phyloP scores from a whole-genome alignment of 177 flowering plant species.

The Vitis hybrid region DNA sequence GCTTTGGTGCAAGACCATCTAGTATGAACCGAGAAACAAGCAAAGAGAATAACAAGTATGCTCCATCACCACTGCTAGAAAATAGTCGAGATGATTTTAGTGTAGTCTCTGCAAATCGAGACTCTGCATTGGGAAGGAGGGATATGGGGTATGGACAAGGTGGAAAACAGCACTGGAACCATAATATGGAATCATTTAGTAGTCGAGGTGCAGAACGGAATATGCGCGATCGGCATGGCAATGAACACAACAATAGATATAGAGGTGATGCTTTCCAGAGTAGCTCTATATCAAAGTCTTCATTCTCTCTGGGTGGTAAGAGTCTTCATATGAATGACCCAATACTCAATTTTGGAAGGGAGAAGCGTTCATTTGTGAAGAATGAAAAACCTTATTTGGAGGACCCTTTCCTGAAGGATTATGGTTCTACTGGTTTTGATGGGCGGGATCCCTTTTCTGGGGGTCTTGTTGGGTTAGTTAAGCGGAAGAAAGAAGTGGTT shows the following conservation, averaged over 20 bases:
- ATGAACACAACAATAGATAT: constrained; percentile 41
- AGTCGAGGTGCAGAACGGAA: constrained; percentile 42
- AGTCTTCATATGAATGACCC: constrained; percentile 51
- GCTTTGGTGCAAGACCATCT: constrained; percentile 32
- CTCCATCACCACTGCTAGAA: constrained; percentile 35
- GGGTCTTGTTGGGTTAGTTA: constrained; percentile 63
- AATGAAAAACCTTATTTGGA: constrained; percentile 52
- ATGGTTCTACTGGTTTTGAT: constrained; percentile 47
- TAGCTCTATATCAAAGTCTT: constrained; percentile 37
- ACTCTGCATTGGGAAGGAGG: constrained; percentile 40
- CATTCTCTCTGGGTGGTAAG: constrained; percentile 48
- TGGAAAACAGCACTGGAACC: constrained; percentile 53
- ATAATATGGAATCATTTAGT: constrained; percentile 30
- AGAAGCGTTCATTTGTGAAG: constrained; percentile 45
- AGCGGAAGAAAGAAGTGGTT: constrained; percentile 72
- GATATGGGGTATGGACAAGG: constrained; percentile 46
- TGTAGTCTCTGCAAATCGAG: constrained; percentile 19
- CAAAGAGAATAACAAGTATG: constrained; percentile 42
- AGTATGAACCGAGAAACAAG: constrained; percentile 31
- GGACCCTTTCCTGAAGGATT: constrained; percentile 64
- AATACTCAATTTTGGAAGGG: constrained; percentile 52
- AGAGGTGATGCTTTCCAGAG: constrained; percentile 46
- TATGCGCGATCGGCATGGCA: constrained; percentile 34
- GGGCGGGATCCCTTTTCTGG: constrained; percentile 68
- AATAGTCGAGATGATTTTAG: constrained; percentile 32